These are phyloP conservation scores for Elsinoe fawcettii DNA, from an alignment of 2,329 filamentous ascomycete genomes.

Conservation along the genomic window DNA sequence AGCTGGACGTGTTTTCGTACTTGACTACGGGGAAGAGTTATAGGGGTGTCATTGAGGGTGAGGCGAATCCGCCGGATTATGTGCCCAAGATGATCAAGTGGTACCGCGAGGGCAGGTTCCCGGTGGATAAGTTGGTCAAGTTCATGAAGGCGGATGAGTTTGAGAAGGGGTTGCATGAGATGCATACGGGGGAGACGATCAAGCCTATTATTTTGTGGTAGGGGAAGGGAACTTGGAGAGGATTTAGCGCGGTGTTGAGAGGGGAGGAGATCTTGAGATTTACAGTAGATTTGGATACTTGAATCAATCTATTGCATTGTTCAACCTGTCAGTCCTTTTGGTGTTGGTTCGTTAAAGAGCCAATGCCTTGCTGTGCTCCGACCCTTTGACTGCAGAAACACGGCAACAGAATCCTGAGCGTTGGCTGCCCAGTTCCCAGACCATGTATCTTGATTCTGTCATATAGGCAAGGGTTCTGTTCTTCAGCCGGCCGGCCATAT, in stretches of 20 bases:
- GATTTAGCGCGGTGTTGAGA: not conserved
- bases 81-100: slow-evolving; percentile 44
- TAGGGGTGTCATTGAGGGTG: slow-evolving; percentile 43
- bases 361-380: no score
- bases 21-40: slow-evolving; percentile 43
- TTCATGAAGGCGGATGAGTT: slow-evolving; percentile 38
- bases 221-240: not conserved
- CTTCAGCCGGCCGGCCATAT: no score
- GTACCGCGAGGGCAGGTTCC: slow-evolving; percentile 42
- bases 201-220: slow-evolving; percentile 19
- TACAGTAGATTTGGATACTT: no score
- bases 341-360: no score
- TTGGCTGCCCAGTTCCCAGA: no score
- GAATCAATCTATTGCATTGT: no score
- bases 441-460: no score
- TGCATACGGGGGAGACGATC: slow-evolving; percentile 27
- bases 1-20: slow-evolving; percentile 38
- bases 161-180: slow-evolving; percentile 35
- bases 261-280: not conserved
- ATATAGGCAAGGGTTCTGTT: no score
- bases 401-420: no score
- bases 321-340: no score
- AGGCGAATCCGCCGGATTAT: slow-evolving; percentile 36
- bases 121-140: slow-evolving; percentile 40
- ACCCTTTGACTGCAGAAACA: no score